A percentile compares a stretch with the other conserved stretches of the same genome.
Evolutionary conservation across 1,284 basidiomycete species (phyloP).

Genomic region (Ustilago loliicola): DNA sequence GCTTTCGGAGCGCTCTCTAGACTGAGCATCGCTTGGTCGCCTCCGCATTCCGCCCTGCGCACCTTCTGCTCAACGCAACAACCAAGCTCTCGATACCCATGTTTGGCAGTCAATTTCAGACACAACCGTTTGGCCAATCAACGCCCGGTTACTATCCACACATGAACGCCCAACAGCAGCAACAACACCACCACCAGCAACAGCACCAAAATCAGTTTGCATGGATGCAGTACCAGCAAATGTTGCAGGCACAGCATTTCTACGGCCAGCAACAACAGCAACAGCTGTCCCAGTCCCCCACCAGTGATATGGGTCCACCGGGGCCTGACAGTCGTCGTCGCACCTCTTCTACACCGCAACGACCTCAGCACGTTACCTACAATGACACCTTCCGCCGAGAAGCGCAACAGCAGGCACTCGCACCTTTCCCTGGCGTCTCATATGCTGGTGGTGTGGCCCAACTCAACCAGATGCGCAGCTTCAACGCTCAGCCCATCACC

Average conservation of each 20-base stretch:
- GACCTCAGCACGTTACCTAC: conserved; percentile 57
- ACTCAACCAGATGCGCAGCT: conserved; percentile 46
- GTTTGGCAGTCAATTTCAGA: conserved; percentile 56
- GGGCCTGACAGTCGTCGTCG: conserved; percentile 49
- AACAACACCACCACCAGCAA: conserved; percentile 45
- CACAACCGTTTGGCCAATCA: conserved; percentile 57
- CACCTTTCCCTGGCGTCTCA: conserved; percentile 44
- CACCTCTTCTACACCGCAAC: conserved; percentile 63
- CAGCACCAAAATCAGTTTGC: conserved; percentile 56
- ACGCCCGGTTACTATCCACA: conserved; percentile 57
- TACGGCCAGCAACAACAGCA: conserved; percentile 47
- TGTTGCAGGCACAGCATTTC: conserved; percentile 58
- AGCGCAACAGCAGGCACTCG: conserved; percentile 33
- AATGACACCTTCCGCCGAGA: conserved; percentile 60
- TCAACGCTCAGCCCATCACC: conserved; percentile 31
- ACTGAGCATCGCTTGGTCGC: not conserved
- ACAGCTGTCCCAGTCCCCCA: conserved; percentile 10
- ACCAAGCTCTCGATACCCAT: conserved; percentile 14
- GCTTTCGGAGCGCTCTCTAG: not conserved
- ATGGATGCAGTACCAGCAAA: conserved; percentile 64
- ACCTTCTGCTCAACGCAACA: not conserved
- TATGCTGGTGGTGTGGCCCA: conserved; percentile 29
- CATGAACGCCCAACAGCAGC: conserved; percentile 41
- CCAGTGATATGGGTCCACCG: conserved; percentile 26
- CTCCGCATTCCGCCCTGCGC: not conserved